phyloP scores from a whole-genome alignment of 441 rosid species.

The Gossypium davidsonii region DNA sequence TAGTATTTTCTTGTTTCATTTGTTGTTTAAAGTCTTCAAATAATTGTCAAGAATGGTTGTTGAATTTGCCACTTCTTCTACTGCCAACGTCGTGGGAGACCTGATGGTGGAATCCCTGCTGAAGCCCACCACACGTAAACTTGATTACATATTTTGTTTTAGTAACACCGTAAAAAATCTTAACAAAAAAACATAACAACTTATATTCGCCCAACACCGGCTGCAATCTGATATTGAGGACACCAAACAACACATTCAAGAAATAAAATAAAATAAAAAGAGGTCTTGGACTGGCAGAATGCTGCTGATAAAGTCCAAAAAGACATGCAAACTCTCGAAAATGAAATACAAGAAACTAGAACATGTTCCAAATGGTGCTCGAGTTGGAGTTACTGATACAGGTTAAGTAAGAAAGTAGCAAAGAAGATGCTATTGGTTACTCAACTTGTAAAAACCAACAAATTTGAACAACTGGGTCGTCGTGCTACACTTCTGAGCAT shows the following conservation, averaged over 20 bases:
- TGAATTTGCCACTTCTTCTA: not conserved
- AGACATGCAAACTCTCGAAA: not conserved
- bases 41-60: not conserved
- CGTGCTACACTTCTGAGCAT: not conserved
- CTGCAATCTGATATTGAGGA: not conserved
- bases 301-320: not conserved
- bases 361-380: not conserved
- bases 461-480: not conserved
- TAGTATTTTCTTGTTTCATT: too few species aligned
- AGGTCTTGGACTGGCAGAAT: not conserved
- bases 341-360: too few species aligned
- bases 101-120: not conserved
- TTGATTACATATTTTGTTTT: not conserved
- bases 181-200: not conserved
- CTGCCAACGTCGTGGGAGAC: not conserved
- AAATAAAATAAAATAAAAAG: not conserved
- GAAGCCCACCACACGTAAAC: not conserved
- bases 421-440: not conserved
- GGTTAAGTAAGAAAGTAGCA: not conserved
- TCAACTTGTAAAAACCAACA: not conserved
- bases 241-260: not conserved
- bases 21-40: too few species aligned
- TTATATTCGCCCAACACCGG: not conserved
- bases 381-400: not conserved
- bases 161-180: not conserved